Evolutionary conservation across 2,329 filamentous ascomycete species (phyloP).

Genomic region (Nemania sp.): DNA sequence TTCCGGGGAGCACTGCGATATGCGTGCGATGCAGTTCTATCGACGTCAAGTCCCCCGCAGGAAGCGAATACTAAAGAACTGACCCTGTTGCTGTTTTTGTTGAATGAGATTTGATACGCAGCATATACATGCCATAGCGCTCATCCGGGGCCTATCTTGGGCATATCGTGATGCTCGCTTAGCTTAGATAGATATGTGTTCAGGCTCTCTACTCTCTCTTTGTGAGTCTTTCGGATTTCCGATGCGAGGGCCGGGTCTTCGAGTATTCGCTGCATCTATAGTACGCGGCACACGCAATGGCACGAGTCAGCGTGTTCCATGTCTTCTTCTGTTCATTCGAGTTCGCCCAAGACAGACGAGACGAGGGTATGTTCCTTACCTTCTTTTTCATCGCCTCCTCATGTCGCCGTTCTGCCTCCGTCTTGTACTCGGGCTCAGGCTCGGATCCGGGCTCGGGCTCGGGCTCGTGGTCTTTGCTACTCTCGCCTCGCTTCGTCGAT

Average conservation of each 20-base stretch:
- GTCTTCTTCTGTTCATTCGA: background rate
- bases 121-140: background rate
- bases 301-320: slow-evolving; percentile 20
- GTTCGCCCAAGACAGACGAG: background rate
- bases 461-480: slow-evolving; percentile 35
- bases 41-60: slow-evolving; percentile 7
- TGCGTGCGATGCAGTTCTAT: slow-evolving; percentile 13
- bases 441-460: slow-evolving; percentile 37
- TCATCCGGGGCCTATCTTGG: slow-evolving; percentile 66
- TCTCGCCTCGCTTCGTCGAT: slow-evolving; percentile 27
- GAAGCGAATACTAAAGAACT: slow-evolving; percentile 12
- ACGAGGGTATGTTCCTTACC: slow-evolving; percentile 48
- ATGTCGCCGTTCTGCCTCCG: slow-evolving; percentile 79
- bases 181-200: slow-evolving; percentile 91
- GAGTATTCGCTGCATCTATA: slow-evolving; percentile 77
- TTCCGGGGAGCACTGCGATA: slow-evolving; percentile 11
- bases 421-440: slow-evolving; percentile 60
- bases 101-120: slow-evolving; percentile 2
- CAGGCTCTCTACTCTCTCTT: slow-evolving; percentile 92
- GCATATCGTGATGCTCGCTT: slow-evolving; percentile 98
- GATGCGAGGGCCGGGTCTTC: slow-evolving; percentile 61
- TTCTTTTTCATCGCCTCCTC: slow-evolving; percentile 82
- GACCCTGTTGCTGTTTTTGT: slow-evolving; percentile 11
- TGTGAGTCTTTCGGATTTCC: slow-evolving; percentile 93
- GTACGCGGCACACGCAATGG: background rate